Evolutionary conservation across 2,329 filamentous ascomycete species (phyloP), one percentile per base, ranked within the genome.

Genomic region (Ophiostoma novo-ulmi): DNA sequence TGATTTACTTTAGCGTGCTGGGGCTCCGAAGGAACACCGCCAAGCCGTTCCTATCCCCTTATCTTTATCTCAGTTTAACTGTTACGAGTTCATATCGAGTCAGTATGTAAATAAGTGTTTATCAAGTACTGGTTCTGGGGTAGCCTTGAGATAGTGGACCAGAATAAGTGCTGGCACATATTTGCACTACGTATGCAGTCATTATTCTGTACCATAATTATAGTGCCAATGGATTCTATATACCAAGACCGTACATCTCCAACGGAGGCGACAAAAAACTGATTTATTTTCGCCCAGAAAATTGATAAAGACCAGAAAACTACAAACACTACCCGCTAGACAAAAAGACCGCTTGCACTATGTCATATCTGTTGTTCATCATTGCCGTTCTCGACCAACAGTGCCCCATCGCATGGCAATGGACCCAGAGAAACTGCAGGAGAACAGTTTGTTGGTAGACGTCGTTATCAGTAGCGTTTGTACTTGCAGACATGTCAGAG

Each of bases 61-160:
- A 39, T 65, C 36, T 65, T 39, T n/a, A 39, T 65, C 63, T 39
- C 17, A 36, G 44, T 65, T 17, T 31, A 17, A 5, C n/a, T 31
- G 36, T 67, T 48, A 67, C 39, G 38, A 67, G 38, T 31, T 67
- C 10, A 44, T 20, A 67, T 67, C 65, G 64, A 66, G 64, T 66
- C 64, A 66, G 26, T 41, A 22, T 26, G 14, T 31, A 20, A 22
- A 41, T 38, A 44, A 26, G 14, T 39, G 20, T 26, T n/a, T 22
- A 65, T 41, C 11, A 13, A 66, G 36, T 10, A 8, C 26, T 20
- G 5, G 26, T 14, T 22, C 44, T 58, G 52, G 52, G 52, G 52
- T 58, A 14, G 10, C 10, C 14, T 14, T 3, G 14, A 44, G 39
- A 44, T 14, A 44, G 14, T 17, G 39, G 5, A 61, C n/a, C 55